Evolutionary conservation across 179 eudicot species (phyloP), one percentile per base, ranked within the genome.

Genomic region (Vitellaria paradoxa): DNA sequence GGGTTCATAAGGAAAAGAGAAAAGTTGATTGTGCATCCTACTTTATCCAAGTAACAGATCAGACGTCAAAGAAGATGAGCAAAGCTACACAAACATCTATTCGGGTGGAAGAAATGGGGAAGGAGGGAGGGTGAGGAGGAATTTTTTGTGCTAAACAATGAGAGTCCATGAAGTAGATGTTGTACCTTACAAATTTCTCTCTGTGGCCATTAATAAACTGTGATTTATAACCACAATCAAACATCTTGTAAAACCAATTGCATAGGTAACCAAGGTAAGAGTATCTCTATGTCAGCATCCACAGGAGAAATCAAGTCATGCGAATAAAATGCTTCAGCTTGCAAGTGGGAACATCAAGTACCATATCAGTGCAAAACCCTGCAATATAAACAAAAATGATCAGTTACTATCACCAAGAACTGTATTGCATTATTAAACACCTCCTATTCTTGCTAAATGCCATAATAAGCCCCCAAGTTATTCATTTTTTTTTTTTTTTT

Each of bases 131-230:
- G 7, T 7, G 12, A 12, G 55, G 55, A 12, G 55, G 1, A 50
- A 12, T 7, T 7, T 7, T 50, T 50, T 12, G 1, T 15, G 23
- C n/a, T 45, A 37, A 77, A 77, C 47, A 26, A 24, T 49, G 26
- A 69, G 5, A 69, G 21, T 45, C 18, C n/a, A 56, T 3, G 6
- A 3, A 4, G n/a, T 8, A 4, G 7, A 7, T 63, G 26, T 17
- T 37, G 23, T 84, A 92, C 97, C 97, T 92, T 64, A 89, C 91
- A 80, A 92, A 92, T 84, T 90, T 90, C 78, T 92, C 97, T 84
- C 86, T 84, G 83, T 85, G 89, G 72, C 97, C 86, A 61, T 80
- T 75, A 63, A 88, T 50, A 81, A 76, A 86, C 73, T 84, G 86
- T 61, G 86, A 73, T 78, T 88, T 88, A 78, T 88, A 82, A 70